Evolutionary conservation across 768 basidiomycete species (phyloP).

Genomic region (Clavaria fumosa): DNA sequence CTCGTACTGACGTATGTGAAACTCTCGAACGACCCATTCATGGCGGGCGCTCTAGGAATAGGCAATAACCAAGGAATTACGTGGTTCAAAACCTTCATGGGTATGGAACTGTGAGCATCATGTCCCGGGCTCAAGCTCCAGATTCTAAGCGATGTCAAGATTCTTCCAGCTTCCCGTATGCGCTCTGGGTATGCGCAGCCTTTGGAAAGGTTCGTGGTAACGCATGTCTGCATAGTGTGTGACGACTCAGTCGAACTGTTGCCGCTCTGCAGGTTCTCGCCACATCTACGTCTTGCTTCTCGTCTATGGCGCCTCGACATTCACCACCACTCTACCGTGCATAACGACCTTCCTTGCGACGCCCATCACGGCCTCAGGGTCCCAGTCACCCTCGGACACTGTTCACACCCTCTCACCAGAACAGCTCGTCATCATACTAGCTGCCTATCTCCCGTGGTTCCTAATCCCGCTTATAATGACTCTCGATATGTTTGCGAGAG

Average conservation of each 20-base stretch:
- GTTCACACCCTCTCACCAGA: constrained; percentile 27
- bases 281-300: constrained; percentile 48
- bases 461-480: constrained; percentile 56
- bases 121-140: neutral
- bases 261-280: constrained; percentile 26
- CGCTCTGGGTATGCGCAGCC: constrained; percentile 43
- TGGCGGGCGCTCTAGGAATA: constrained; percentile 34
- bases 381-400: constrained; percentile 9
- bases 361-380: constrained; percentile 24
- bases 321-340: constrained; percentile 66
- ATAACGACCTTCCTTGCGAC: constrained; percentile 42
- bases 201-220: constrained; percentile 34
- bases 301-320: constrained; percentile 62
- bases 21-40: constrained; percentile 52
- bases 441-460: constrained; percentile 65
- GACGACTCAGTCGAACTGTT: neutral
- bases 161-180: constrained; percentile 69
- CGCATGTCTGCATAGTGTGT: neutral
- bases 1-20: constrained; percentile 36
- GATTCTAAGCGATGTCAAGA: constrained; percentile 17
- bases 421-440: constrained; percentile 45
- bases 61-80: constrained; percentile 23
- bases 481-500: constrained; percentile 47
- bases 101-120: constrained; percentile 41
- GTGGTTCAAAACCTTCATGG: constrained; percentile 54